phyloP scores from a whole-genome alignment of 2,329 filamentous ascomycete species.

The Fusarium sublunatum region DNA sequence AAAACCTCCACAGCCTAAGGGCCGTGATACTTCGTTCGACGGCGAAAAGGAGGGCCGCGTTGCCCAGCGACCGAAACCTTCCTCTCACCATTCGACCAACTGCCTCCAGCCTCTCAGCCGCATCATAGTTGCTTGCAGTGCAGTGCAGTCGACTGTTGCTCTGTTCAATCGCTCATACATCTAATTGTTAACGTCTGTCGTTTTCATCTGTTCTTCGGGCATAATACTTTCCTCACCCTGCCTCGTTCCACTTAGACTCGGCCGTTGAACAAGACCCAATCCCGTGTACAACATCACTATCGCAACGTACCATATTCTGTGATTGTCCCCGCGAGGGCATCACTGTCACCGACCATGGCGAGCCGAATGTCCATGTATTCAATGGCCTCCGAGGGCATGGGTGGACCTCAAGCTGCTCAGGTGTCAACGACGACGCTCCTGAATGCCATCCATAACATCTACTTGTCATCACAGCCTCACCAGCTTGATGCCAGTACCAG shows the following conservation, averaged over 20 bases:
- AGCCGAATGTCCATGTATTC: slow-evolving; percentile 78
- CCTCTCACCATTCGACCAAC: slow-evolving; percentile 33
- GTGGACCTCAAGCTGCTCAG: slow-evolving; percentile 76
- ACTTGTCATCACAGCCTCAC: slow-evolving; percentile 84
- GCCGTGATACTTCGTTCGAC: slow-evolving; percentile 36
- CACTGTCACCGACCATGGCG: slow-evolving; percentile 61
- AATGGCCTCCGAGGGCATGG: slow-evolving; percentile 71
- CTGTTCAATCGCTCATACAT: slow-evolving; percentile 33
- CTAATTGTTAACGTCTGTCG: slow-evolving; percentile 28
- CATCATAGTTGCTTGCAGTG: slow-evolving; percentile 12
- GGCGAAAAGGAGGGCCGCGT: slow-evolving; percentile 47
- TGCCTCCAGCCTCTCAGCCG: slow-evolving; percentile 29
- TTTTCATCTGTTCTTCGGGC: slow-evolving; percentile 15
- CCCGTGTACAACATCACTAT: slow-evolving; percentile 27
- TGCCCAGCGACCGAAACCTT: slow-evolving; percentile 46
- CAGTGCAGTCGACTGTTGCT: slow-evolving; percentile 13
- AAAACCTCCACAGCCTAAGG: slow-evolving; percentile 17
- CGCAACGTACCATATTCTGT: slow-evolving; percentile 43
- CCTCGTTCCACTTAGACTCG: slow-evolving; percentile 20
- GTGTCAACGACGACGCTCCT: slow-evolving; percentile 93
- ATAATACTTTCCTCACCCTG: slow-evolving; percentile 11
- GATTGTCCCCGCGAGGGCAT: slow-evolving; percentile 55
- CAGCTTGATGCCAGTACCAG: slow-evolving; percentile 89
- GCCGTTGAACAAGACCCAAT: slow-evolving; percentile 23
- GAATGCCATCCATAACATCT: slow-evolving; percentile 91